Conservation (phyloP, 2,329 filamentous ascomycete species). For the Alternaria postmessia region DNA sequence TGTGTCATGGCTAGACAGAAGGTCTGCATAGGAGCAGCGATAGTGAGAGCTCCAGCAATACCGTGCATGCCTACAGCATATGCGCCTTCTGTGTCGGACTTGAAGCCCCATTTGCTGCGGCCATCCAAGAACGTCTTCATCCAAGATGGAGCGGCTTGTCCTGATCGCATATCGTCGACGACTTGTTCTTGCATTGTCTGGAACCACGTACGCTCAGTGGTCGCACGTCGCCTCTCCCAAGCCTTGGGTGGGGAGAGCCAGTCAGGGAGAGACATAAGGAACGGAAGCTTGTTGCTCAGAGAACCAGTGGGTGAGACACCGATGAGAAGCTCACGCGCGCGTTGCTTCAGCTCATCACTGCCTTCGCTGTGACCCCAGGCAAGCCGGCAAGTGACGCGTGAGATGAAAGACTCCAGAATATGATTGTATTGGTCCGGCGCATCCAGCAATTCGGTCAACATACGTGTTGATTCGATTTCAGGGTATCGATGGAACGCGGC, state of each 20-base stretch:
- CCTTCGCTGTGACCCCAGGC: conserved; percentile 57
- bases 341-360: conserved; percentile 57
- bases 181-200: conserved; percentile 56
- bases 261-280: conserved; percentile 56
- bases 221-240: conserved; percentile 55
- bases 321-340: conserved; percentile 56
- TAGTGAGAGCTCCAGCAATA: conserved; percentile 57
- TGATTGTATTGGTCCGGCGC: conserved; percentile 55
- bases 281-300: conserved; percentile 56
- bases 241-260: conserved; percentile 54
- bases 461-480: conserved; percentile 55
- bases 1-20: conserved; percentile 58
- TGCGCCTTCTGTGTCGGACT: conserved; percentile 55
- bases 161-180: conserved; percentile 43
- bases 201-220: conserved; percentile 55
- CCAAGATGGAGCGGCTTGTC: conserved; percentile 52
- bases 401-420: conserved; percentile 55
- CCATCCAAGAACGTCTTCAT: conserved; percentile 55
- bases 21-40: conserved; percentile 57
- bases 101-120: conserved; percentile 52
- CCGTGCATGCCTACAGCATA: conserved; percentile 59
- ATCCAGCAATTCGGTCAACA: conserved; percentile 55
- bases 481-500: conserved; percentile 54
- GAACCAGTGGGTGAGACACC: conserved; percentile 58
- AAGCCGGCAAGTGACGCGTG: conserved; percentile 57